Evolutionary conservation across 441 rosid species (phyloP), one percentile per base, ranked within the genome.

Genomic region (Lepidium campestre): DNA sequence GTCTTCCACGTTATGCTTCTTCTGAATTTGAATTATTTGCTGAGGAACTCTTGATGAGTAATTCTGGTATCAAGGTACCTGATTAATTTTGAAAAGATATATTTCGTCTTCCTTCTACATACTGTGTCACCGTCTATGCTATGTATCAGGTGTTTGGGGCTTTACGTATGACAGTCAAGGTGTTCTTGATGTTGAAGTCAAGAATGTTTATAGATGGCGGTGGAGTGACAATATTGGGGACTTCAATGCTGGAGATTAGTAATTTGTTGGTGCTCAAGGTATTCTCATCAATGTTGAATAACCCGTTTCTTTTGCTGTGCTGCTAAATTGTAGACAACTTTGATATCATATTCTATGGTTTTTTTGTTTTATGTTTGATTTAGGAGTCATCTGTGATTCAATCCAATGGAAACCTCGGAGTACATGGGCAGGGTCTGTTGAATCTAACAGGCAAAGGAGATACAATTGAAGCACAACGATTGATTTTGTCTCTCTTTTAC

Each of bases 1-100:
- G 96, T 52, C 88, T 89, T 77, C 81, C 85, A 1, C 98, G 82
- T 77, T 83, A 71, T 80, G 87, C 89, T 58, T 77, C 89, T 23
- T 92, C 96, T 1, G 96, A 84, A 74, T 92, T 92, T 77, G 98
- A 92, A 72, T 74, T 92, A 80, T 82, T 92, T 85, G 95, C 96
- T 23, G 98, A 87, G 82, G 98, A 89, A 68, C 88, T 92, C 77
- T 71, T 92, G 78, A 86, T 89, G 91, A 85, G 95, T 32, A 87
- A 92, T 60, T 88, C 98, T 35, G 70, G 70, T 67, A 66, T 92
- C 76, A 92, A 88, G 96, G 98, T 77, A 48, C 39, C 27, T 3
- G 0, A 41, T 19, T 55, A 32, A 4, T 61, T 37, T 68, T 23
- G 49, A 15, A 65, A 58, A 64, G 27, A 45, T 31, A 32, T 41